A percentile compares a stretch with the other conserved stretches of the same genome.
Conservation (phyloP, 83 land plant genomes). For the Picea engelmannii region DNA sequence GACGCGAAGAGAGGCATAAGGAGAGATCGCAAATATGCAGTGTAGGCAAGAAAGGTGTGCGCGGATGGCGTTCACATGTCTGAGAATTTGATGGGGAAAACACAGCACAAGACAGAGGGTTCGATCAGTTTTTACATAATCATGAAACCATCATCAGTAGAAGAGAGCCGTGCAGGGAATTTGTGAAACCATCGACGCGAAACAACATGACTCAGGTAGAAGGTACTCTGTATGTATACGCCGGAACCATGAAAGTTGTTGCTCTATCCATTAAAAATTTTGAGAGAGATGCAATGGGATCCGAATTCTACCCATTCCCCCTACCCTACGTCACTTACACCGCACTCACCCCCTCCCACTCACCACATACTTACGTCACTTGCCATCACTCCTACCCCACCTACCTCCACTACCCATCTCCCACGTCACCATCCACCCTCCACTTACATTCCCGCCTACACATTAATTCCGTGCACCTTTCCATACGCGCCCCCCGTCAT, state of each 20-base stretch:
- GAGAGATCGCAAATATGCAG: constrained; percentile 81
- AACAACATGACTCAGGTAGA: background rate
- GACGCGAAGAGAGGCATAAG: constrained; percentile 57
- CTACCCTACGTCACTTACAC: too few species aligned
- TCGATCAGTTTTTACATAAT: constrained; percentile 74
- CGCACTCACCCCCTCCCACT: too few species aligned
- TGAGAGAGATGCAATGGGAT: constrained; percentile 51
- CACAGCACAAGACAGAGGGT: constrained; percentile 38
- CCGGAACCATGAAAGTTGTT: constrained; percentile 37
- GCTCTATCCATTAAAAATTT: constrained; percentile 45
- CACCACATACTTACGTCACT: too few species aligned
- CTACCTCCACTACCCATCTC: too few species aligned
- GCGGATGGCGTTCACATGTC: constrained; percentile 90
- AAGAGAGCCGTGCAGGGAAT: constrained; percentile 60
- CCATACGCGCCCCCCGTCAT: too few species aligned
- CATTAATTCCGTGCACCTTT: too few species aligned
- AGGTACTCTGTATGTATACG: constrained; percentile 40
- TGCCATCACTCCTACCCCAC: too few species aligned
- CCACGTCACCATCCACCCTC: too few species aligned
- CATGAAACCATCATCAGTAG: constrained; percentile 62
- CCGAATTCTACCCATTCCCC: too few species aligned
- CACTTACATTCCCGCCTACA: too few species aligned
- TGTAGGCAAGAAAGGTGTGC: constrained; percentile 63
- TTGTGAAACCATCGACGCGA: constrained; percentile 30
- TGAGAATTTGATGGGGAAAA: constrained; percentile 50